Percentiles rank a stretch among this genome's conserved stretches.
Evolutionary conservation across 805 yeast species (phyloP).

Genomic region (Wickerhamiella dianesei): DNA sequence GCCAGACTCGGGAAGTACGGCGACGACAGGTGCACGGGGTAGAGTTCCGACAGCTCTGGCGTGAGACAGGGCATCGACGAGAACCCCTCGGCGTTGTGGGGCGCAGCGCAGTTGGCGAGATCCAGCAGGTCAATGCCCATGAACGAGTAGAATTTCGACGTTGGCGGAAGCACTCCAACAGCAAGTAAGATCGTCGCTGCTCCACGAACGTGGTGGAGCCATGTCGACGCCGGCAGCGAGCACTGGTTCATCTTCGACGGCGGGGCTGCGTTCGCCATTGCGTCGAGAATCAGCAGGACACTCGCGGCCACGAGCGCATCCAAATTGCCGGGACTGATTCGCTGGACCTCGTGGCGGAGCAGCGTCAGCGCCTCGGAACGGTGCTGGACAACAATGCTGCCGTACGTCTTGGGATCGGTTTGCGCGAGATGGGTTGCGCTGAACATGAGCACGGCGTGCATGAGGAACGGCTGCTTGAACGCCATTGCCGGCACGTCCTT

Average conservation of each 20-base stretch:
- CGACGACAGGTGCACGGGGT: conserved; percentile 70
- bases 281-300: conserved; percentile 77
- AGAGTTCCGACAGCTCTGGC: conserved; percentile 67
- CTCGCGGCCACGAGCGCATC: conserved; percentile 93
- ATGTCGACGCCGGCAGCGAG: conserved; percentile 80
- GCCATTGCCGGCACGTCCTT: conserved; percentile 80
- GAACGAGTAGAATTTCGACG: conserved; percentile 50
- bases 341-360: conserved; percentile 71
- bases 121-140: conserved; percentile 85
- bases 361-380: conserved; percentile 74
- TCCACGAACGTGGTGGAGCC: conserved; percentile 95
- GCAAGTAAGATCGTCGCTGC: conserved; percentile 93
- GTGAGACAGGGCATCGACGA: conserved; percentile 51
- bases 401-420: conserved; percentile 40
- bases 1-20: conserved; percentile 83
- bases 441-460: conserved; percentile 85
- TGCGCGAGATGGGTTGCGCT: conserved; percentile 78
- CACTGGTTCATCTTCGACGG: conserved; percentile 35
- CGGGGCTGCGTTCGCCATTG: conserved; percentile 75
- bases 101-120: conserved; percentile 43
- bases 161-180: conserved; percentile 79
- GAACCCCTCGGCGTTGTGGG: conserved; percentile 10
- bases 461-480: conserved; percentile 72
- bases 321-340: conserved; percentile 61
- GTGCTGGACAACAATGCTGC: conserved; percentile 51